Evolutionary conservation across 768 basidiomycete species (phyloP), one percentile per base, ranked within the genome.

Genomic region (Kwoniella mangroviensis): DNA sequence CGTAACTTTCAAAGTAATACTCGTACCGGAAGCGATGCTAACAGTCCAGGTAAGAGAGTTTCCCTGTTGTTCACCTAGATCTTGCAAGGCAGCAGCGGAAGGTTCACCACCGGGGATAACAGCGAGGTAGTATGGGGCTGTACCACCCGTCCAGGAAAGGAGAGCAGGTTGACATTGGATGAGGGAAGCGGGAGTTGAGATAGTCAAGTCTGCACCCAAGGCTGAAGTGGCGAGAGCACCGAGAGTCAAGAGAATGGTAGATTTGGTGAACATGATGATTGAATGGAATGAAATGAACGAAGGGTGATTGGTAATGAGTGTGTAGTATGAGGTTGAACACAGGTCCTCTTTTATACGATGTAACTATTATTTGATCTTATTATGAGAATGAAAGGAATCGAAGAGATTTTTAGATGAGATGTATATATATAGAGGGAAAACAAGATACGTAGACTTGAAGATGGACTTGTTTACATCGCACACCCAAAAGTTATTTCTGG

Each of bases 1-100:
- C 78, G 86, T 87, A 71, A 94, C 73, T 10, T 83, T 85, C 40
- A 92, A 78, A 63, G 87, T 89, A 62, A 92, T 79, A 22, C 73
- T 79, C 1, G 86, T 87, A n/a, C 79, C 79, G 9, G 69, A 61
- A 41, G 79, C 66, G 59, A 80, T 55, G 71, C 78, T 71, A 62
- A 80, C 79, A 56, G 63, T 76, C 79, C 79, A 80, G 13, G 79
- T 80, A 45, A 73, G 58, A 12, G 70, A 60, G 49, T 49, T 79
- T 24, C 73, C 74, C 45, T 60, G 55, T 40, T 73, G 71, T 55
- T 71, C 61, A 28, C 73, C 73, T 55, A 79, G 75, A 63, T 76
- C 69, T 54, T 73, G 67, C 15, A 79, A 54, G 43, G 78, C 73
- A 63, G 73, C 74, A 17, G 73, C 76, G 9, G 71, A 70, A 10